phyloP scores from a whole-genome alignment of 1,284 basidiomycete genomes.

The Tilletia walkeri region DNA sequence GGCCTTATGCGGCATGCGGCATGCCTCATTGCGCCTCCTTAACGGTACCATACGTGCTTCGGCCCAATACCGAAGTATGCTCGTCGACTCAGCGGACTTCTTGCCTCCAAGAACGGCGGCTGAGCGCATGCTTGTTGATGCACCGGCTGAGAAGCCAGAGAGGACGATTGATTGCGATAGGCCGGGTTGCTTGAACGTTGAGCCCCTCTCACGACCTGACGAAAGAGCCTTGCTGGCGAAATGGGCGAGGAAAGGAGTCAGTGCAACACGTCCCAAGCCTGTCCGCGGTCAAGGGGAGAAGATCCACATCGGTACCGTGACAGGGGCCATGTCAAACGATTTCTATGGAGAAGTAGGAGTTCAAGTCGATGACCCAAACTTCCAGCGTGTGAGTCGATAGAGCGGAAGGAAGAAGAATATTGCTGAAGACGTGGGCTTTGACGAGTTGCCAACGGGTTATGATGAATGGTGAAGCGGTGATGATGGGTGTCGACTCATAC shows the following conservation, averaged over 20 bases:
- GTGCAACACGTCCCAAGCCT: not conserved
- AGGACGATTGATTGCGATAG: not conserved
- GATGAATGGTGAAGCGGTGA: not conserved
- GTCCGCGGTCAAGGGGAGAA: not conserved
- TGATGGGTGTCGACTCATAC: not conserved
- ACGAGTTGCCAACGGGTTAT: not conserved
- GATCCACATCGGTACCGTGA: not conserved
- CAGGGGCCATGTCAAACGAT: not conserved
- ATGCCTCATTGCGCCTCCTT: too few relatives aligned
- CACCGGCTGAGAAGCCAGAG: not conserved
- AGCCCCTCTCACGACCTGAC: not conserved
- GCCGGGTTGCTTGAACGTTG: not conserved
- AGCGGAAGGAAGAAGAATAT: conserved; percentile 3
- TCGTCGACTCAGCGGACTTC: too few relatives aligned
- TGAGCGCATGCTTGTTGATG: not conserved
- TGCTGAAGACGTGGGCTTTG: not conserved
- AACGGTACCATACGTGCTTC: too few relatives aligned
- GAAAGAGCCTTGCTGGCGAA: not conserved
- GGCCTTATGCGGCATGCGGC: too few relatives aligned
- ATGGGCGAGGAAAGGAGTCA: not conserved
- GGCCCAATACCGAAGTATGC: too few relatives aligned
- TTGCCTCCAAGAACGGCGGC: not conserved
- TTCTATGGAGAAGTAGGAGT: too few relatives aligned
- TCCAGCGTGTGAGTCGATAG: not conserved
- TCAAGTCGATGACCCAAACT: not conserved